Base-by-base conservation (phyloP, 2,329 filamentous ascomycete species). In the Mollisiaceae sp. region DNA sequence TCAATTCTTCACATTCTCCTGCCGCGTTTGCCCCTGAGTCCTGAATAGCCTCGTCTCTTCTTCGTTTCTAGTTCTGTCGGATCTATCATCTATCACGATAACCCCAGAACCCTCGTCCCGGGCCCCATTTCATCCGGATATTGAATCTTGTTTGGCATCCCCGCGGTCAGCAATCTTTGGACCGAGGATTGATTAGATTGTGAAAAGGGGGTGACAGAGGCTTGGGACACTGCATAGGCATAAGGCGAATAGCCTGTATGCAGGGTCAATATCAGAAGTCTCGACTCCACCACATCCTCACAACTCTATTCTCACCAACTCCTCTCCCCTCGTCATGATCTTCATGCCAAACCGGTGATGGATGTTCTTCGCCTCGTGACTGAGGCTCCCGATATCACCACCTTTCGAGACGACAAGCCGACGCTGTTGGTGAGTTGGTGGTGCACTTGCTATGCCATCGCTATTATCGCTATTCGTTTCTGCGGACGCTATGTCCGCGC, bases 341-440 rank as follows among this genome's bases (percentile, higher is more conserved):
- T 43, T 43, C 15, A 43, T 43, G 24, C 35, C 35, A 15, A 50
- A 27, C 20, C 27, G 18, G 58, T 35, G 22, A 74, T 75, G 73
- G 71, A 73, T 38, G 58, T 73, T 18, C 32, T 74, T 65, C 67
- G 68, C 43, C 64, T 72, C 60, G 59, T 60, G 22, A 67, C 43
- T 60, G 61, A 65, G 36, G 67, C 72, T 55, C 75, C 75, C 9
- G 72, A 67, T 14, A 59, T 66, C 12, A 68, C 66, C 57, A 62
- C 56, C 8, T 73, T 70, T 61, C 64, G 70, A 57, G 68, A 85
- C 59, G 89, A 94, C 79, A 95, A 97, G 77, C 93, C 94, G 18
- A 96, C 93, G 0, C 82, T 98, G 43, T 85, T 98, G 68, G 93
- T 97, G 72, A 94, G 91, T 78, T 98, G 94, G 93, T 98, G 94